Base-by-base conservation (phyloP, 768 basidiomycete genomes). In the Amanita polypyramis region DNA sequence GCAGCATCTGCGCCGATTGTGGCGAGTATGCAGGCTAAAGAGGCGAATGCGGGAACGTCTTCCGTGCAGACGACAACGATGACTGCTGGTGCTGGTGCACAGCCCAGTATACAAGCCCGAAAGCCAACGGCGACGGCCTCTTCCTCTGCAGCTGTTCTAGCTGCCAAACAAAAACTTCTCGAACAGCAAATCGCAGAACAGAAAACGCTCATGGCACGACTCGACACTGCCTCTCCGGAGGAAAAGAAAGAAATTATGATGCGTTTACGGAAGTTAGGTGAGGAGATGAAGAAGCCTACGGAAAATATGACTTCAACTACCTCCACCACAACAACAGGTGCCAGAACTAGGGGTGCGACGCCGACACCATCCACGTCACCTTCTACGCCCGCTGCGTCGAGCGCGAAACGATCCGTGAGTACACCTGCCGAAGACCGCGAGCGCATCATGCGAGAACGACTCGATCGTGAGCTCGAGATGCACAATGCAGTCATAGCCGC, bases 181-280 rank as follows among this genome's bases (percentile, higher is more conserved):
- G 86, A 91, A 54, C 76, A 84, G 60, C 85, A 86, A 57, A 91
- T 96, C 50, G 73, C 80, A 0, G 89, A 94, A 64, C 94, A 95
- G 65, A 95, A 93, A 62, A 70, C 78, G 1, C 68, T 97, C 49
- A 85, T 96, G 80, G 73, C 73, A 5, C 76, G 77, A 29, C 64
- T 95, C 11, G 64, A 70, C 20, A 75, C 76, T 4, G 80, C 83
- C 6, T 73, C 79, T 8, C 58, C 73, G 0, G 77, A 83, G 47
- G 85, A 86, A 66, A 94, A 87, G 69, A 83, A 88, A 64, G 70
- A 69, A 34, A 81, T 95, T 43, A 81, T 93, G 77, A 70, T 72
- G 1, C 74, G 80, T 49, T 61, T 95, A 47, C 76, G 85, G 53
- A 82, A 84, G 58, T 64, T 95, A 41, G 79, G 76, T 20, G 82